These are phyloP conservation scores for Sclerotinia nivalis DNA, from an alignment of 2,329 filamentous ascomycete genomes.

Conservation along the genomic window DNA sequence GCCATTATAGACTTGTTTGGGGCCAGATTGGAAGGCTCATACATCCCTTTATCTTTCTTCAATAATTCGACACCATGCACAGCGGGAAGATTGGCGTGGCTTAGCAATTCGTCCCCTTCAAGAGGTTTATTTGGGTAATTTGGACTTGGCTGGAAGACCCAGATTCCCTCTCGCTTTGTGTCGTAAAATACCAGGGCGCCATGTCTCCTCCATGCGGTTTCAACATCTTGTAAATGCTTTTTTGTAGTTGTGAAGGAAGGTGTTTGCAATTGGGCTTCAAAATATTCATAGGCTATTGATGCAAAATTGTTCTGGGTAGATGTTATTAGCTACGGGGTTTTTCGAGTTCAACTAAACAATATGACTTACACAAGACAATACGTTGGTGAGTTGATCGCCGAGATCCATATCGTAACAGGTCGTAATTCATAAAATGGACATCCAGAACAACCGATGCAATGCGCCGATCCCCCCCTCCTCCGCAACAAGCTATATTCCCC, in stretches of 20 bases:
- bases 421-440: constrained; percentile 28
- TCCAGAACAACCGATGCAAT: constrained; percentile 5
- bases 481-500: constrained; percentile 8
- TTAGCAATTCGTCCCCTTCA: constrained; percentile 23
- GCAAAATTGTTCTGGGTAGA: constrained; percentile 38
- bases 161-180: constrained; percentile 37
- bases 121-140: constrained; percentile 21
- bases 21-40: constrained; percentile 38
- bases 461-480: constrained; percentile 21
- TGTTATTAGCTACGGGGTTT: constrained; percentile 21
- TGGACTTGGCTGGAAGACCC: constrained; percentile 34
- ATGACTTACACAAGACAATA: constrained; percentile 40
- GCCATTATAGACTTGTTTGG: constrained; percentile 30
- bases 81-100: constrained; percentile 27
- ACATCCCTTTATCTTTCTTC: constrained; percentile 35
- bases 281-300: constrained; percentile 41
- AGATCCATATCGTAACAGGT: constrained; percentile 40
- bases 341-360: neutral
- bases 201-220: constrained; percentile 37
- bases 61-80: constrained; percentile 31
- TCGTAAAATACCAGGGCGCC: constrained; percentile 39
- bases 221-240: constrained; percentile 37
- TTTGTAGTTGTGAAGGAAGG: constrained; percentile 28
- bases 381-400: constrained; percentile 42
- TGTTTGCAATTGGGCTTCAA: constrained; percentile 31